Conservation (phyloP, 1,284 basidiomycete genomes). For the Sphagnurus paluster region DNA sequence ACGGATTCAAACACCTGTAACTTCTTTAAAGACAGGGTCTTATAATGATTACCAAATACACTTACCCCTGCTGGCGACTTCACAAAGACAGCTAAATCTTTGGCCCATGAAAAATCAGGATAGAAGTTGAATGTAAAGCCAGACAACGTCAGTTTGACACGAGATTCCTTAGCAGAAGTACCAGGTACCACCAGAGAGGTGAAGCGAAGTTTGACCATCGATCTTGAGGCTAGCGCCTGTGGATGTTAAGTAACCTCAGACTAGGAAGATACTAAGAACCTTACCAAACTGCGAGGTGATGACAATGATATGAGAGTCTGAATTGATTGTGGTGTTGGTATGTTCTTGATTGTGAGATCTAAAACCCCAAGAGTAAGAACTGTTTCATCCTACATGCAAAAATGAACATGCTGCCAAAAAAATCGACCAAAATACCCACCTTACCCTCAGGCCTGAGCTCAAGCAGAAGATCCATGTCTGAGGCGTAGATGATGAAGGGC, state of each 20-base stretch:
- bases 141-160: constrained; percentile 63
- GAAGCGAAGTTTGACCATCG: constrained; percentile 68
- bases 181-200: constrained; percentile 65
- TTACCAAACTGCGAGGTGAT: constrained; percentile 54
- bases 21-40: too few species aligned
- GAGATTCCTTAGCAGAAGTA: constrained; percentile 78
- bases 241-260: background rate
- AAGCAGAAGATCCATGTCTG: constrained; percentile 64
- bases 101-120: constrained; percentile 65
- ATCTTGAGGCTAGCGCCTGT: constrained; percentile 47
- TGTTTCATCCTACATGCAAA: constrained; percentile 1
- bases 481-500: constrained; percentile 61
- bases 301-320: constrained; percentile 51
- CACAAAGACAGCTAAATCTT: constrained; percentile 65
- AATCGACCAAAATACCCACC: constrained; percentile 38
- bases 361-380: constrained; percentile 62
- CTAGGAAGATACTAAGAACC: constrained; percentile 19
- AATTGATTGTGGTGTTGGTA: constrained; percentile 32
- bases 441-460: constrained; percentile 71
- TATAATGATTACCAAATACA: too few species aligned
- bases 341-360: constrained; percentile 59
- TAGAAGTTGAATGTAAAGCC: constrained; percentile 68
- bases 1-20: constrained; percentile 95
- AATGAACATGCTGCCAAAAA: background rate
- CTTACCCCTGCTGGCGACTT: constrained; percentile 88